These are phyloP conservation scores for Rosa multiflora DNA, from an alignment of 306 rosid genomes.

Conservation along the genomic window DNA sequence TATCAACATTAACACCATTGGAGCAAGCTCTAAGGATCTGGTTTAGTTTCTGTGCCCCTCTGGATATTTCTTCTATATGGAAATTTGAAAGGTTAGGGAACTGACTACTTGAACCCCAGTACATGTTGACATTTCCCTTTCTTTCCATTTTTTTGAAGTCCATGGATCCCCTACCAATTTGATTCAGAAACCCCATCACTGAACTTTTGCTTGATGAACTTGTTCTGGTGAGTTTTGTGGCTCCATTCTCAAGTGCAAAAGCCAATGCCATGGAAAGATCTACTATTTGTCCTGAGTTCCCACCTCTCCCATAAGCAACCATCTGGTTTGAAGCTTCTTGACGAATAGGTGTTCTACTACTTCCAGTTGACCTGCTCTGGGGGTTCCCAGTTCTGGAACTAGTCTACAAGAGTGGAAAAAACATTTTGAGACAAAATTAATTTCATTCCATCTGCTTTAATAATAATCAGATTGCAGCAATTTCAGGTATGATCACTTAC, in stretches of 20 bases:
- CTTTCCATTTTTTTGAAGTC: conserved; percentile 43
- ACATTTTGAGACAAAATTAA: neutral
- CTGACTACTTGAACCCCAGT: conserved; percentile 39
- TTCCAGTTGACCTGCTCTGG: conserved; percentile 21
- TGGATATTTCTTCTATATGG: conserved; percentile 75
- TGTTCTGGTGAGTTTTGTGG: conserved; percentile 41
- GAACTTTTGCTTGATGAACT: conserved; percentile 50
- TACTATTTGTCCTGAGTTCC: conserved; percentile 33
- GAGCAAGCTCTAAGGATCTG: conserved; percentile 74
- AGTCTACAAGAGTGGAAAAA: conserved; percentile 29
- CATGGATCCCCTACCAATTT: conserved; percentile 49
- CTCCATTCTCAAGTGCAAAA: conserved; percentile 75
- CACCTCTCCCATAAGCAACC: conserved; percentile 38
- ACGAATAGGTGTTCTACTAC: conserved; percentile 25
- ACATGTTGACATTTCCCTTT: conserved; percentile 41
- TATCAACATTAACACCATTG: conserved; percentile 54
- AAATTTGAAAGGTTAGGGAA: conserved; percentile 50
- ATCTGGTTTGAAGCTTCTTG: conserved; percentile 34
- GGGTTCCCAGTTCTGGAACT: conserved; percentile 34
- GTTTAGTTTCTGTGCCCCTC: conserved; percentile 81
- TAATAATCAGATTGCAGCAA: conserved; percentile 2
- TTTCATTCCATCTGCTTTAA: conserved; percentile 5
- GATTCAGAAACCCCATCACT: conserved; percentile 67
- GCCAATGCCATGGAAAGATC: conserved; percentile 66
- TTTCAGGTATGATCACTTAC: conserved; percentile 32